Evolutionary conservation across 441 rosid species (phyloP), one percentile per base, ranked within the genome.

Genomic region (Populus tomentosa): DNA sequence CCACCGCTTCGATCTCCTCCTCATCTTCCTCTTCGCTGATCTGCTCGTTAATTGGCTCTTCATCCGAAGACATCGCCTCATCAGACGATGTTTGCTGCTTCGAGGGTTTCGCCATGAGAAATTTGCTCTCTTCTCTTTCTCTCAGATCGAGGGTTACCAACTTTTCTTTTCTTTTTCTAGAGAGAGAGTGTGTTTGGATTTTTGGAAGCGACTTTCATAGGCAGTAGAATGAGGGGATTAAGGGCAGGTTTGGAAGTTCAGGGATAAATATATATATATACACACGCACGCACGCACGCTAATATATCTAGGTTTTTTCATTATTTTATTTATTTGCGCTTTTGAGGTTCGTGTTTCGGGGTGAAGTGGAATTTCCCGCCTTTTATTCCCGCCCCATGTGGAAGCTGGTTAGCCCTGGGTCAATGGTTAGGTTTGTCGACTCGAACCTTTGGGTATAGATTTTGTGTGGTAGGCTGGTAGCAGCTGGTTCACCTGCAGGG

Each of bases 1-100:
- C 98, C n/a, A 96, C 98, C 71, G 98, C 99, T 80, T 92, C 92
- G 30, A 94, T 87, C 88, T 94, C 99, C 88, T 94, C 98, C 75
- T 92, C 98, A 23, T 95, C 98, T 20, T 88, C 97, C 66, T 91
- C 98, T 28, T 86, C 97, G 81, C 87, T 85, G 84, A 86, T 83
- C 84, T 89, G 97, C 63, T 91, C 88, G 85, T 92, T 81, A 70
- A 86, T 75, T 53, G 80, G 90, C 84, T 89, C 94, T 78, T 88
- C 91, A 77, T 87, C 91, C 20, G 92, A 92, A n/a, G 92, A 90
- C 26, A 82, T 64, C 38, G 81, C 87, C 6, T 95, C 98, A 42
- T 91, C 95, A 75, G 97, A 93, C 28, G 95, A 93, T 24, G 77
- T 76, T 72, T 77, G 88, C 9, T 72, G 87, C 86, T 82, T 91